Conservation (phyloP, 352 stramenopile species). For the Phytopythium boreale region DNA sequence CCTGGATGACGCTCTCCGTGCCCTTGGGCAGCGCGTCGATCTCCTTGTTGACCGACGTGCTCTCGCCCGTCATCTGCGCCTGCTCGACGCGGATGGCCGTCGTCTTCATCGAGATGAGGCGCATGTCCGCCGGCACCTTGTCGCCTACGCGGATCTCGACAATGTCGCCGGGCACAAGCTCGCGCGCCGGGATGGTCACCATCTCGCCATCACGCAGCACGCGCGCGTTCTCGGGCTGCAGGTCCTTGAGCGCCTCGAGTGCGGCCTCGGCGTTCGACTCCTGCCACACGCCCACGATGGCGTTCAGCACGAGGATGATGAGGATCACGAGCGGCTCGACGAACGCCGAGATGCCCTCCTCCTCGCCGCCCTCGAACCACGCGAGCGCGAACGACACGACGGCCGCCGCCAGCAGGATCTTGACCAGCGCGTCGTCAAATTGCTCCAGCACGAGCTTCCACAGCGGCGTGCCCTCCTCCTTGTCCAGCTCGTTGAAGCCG, state of each 20-base stretch:
- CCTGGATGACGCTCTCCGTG: conserved; percentile 86
- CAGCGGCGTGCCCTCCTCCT: conserved; percentile 86
- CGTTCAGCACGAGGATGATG: conserved; percentile 96
- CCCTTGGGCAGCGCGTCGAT: conserved; percentile 66
- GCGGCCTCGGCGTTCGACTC: conserved; percentile 92
- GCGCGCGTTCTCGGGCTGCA: conserved; percentile 92
- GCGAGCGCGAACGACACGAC: conserved; percentile 94
- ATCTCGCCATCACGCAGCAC: conserved; percentile 86
- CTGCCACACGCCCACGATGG: conserved; percentile 96
- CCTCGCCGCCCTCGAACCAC: conserved; percentile 84
- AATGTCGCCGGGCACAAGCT: conserved; percentile 97
- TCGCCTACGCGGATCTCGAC: conserved; percentile 96
- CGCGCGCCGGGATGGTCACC: conserved; percentile 77
- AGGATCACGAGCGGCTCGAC: conserved; percentile 98
- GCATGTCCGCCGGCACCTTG: conserved; percentile 96
- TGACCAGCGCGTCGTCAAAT: conserved; percentile 98
- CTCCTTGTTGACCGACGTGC: conserved; percentile 91
- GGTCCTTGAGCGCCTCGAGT: conserved; percentile 94
- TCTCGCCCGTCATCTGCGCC: conserved; percentile 96
- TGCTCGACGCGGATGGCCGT: conserved; percentile 95
- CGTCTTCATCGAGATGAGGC: conserved; percentile 94
- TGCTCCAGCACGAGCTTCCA: conserved; percentile 97
- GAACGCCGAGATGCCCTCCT: conserved; percentile 90
- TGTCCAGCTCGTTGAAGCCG: conserved; percentile 89
- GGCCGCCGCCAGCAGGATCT: conserved; percentile 97